Conservation (phyloP, 208 protist genomes). For the Naegleria lovaniensis region DNA sequence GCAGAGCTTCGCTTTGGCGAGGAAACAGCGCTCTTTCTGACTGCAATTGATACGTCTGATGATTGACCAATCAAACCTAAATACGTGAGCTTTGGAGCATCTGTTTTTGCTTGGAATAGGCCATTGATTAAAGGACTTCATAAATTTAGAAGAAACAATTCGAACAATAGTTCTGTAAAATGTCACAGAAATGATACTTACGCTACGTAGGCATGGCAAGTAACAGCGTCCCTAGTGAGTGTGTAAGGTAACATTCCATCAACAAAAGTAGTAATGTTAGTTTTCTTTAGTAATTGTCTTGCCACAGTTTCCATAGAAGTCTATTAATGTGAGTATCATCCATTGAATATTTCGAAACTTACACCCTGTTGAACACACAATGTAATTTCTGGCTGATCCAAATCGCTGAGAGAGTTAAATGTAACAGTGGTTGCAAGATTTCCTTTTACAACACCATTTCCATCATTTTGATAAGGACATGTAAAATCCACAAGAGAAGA, state of each 20-base stretch:
- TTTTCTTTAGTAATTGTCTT: neutral
- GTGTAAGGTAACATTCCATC: neutral
- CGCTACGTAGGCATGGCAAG: neutral
- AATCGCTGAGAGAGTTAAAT: neutral
- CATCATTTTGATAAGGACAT: neutral
- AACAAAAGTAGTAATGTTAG: neutral
- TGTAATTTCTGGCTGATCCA: neutral
- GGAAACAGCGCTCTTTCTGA: neutral
- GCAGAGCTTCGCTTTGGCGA: too few species aligned
- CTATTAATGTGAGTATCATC: too few species aligned
- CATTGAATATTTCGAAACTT: too few species aligned
- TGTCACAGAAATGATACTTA: too few species aligned
- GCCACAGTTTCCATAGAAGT: neutral
- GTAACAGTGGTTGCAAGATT: neutral
- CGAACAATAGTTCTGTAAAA: too few species aligned
- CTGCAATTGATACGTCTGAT: neutral
- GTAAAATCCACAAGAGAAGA: neutral
- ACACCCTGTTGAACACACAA: neutral
- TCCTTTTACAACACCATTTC: neutral
- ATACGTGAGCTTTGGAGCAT: neutral
- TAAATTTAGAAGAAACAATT: too few species aligned
- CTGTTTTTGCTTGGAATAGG: neutral
- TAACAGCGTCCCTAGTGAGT: neutral
- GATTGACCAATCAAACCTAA: neutral
- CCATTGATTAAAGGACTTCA: neutral